A percentile compares a stretch with the other conserved stretches of the same genome.
Evolutionary conservation across 2,329 filamentous ascomycete species (phyloP).

Genomic region (Phaeoacremonium minimum): DNA sequence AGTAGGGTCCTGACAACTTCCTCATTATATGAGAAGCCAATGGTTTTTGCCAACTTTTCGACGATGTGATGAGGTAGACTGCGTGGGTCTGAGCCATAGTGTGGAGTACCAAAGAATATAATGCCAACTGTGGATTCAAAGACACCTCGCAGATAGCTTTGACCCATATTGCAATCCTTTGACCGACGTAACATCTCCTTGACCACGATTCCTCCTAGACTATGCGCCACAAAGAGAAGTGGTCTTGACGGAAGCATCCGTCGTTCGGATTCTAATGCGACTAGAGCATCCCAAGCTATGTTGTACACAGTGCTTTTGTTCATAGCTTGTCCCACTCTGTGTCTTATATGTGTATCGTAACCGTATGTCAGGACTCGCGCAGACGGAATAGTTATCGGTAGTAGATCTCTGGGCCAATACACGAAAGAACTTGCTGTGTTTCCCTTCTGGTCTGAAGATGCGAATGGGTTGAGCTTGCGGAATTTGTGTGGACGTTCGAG

Average conservation of each 20-base stretch:
- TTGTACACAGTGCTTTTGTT: slow-evolving; percentile 20
- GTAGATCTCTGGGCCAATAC: slow-evolving; percentile 24
- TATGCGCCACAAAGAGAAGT: slow-evolving; percentile 22
- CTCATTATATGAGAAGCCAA: neutral
- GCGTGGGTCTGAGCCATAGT: neutral
- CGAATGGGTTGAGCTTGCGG: slow-evolving; percentile 3
- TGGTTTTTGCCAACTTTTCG: neutral
- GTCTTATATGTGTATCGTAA: slow-evolving; percentile 14
- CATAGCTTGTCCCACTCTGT: slow-evolving; percentile 11
- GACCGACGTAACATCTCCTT: slow-evolving; percentile 20
- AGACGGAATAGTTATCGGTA: slow-evolving; percentile 8
- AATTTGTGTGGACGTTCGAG: slow-evolving; percentile 3
- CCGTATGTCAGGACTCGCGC: slow-evolving; percentile 15
- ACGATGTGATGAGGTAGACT: neutral
- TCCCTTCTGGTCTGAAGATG: neutral
- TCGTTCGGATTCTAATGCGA: slow-evolving; percentile 20
- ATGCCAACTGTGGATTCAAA: slow-evolving; percentile 1
- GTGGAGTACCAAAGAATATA: neutral
- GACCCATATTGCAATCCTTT: neutral
- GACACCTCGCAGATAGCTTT: neutral
- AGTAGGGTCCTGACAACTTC: neutral
- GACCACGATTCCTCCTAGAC: slow-evolving; percentile 22
- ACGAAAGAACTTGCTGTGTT: neutral
- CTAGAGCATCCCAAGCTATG: slow-evolving; percentile 22
- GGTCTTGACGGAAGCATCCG: slow-evolving; percentile 10